Evolutionary conservation across 495 filamentous ascomycete genomes (phyloP).

Genomic region (Hypomontagnella monticulosa): DNA sequence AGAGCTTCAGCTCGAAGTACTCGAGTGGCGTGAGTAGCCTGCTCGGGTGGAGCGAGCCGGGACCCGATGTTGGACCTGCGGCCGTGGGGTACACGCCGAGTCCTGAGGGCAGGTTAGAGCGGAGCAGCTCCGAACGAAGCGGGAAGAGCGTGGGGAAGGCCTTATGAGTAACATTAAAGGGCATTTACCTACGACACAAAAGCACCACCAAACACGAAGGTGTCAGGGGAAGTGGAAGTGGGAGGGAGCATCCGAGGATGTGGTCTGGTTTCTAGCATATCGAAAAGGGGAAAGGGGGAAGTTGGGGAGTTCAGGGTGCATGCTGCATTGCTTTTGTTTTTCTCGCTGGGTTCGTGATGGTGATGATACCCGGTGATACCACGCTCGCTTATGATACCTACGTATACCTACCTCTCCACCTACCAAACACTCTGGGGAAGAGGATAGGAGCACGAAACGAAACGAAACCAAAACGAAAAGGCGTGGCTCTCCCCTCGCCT

Average conservation of each 20-base stretch:
- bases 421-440: background rate
- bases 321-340: constrained; percentile 33
- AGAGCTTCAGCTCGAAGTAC: constrained; percentile 58
- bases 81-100: constrained; percentile 45
- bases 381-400: constrained; percentile 40
- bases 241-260: constrained; percentile 28
- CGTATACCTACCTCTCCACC: no score
- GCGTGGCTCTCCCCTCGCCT: background rate
- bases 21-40: constrained; percentile 54
- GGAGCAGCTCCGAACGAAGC: constrained; percentile 36
- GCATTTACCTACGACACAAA: background rate
- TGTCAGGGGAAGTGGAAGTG: background rate
- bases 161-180: constrained; percentile 35
- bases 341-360: constrained; percentile 17
- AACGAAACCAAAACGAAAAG: constrained; percentile 3
- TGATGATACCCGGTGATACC: constrained; percentile 25
- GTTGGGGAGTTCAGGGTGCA: constrained; percentile 26
- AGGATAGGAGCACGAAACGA: background rate
- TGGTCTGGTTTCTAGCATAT: constrained; percentile 24
- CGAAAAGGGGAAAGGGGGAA: constrained; percentile 22
- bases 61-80: constrained; percentile 59
- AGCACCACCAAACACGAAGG: background rate
- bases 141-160: constrained; percentile 53
- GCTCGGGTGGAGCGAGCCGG: constrained; percentile 62
- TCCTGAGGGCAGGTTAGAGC: constrained; percentile 29